Base-by-base conservation (phyloP, 2,329 filamentous ascomycete genomes). In the Fusarium sp. region DNA sequence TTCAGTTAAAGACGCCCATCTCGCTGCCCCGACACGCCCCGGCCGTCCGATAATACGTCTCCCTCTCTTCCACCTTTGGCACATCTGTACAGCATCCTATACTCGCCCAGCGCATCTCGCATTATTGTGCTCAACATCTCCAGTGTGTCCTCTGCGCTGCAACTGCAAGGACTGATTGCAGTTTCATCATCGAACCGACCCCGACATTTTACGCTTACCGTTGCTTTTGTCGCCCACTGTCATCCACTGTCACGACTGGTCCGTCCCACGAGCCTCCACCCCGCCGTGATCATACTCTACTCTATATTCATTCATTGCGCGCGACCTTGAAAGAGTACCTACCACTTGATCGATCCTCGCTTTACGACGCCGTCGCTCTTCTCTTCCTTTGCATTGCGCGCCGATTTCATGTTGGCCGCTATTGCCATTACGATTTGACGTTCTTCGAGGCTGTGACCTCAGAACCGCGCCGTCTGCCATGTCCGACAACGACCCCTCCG, bases 401-500 rank as follows among this genome's bases (percentile, higher is more conserved):
- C 75, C 75, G 77, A 77, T 77, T 80, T 79, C 71, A 81, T 82
- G 80, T 80, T 78, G 71, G 74, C 72, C 70, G 69, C 66, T 54
- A 65, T 47, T 70, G 47, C 57, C 50, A 45, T 62, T 65, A 63
- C 60, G 54, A 59, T 65, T 68, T 71, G 66, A 77, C 69, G 66
- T 73, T 75, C 68, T 62, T 68, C 64, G 75, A 77, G 76, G 76
- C 63, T 57, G 58, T 71, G 69, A 78, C 77, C 77, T 78, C 76
- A 66, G 66, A 65, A 70, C 66, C 35, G 56, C 45, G 30, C 69
- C 65, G 63, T 65, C 67, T 67, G 76, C 75, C 79, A 93, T 93
- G 91, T 89, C 90, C 77, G 88, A 79, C 71, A 79, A 88, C 84
- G 91, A 93, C 82, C 87, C 88, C 70, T 85, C 87, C 66, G 87